Evolutionary conservation across 1,284 basidiomycete species (phyloP).

Genomic region (Boletellus deceptivus): DNA sequence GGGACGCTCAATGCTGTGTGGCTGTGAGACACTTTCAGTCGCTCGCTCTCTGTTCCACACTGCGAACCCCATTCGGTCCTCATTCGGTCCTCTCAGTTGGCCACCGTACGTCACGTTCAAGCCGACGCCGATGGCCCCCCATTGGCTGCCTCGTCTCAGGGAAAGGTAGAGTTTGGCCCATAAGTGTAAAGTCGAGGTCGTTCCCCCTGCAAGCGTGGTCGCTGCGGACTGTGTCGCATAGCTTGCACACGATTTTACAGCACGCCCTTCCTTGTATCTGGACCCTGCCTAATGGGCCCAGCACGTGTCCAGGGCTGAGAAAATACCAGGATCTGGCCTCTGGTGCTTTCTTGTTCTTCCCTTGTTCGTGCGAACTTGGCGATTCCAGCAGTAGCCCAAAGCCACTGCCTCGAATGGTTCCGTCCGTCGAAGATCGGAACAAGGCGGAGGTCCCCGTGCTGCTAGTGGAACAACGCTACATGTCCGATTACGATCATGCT

Average conservation of each 20-base stretch:
- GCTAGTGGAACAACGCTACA: background rate
- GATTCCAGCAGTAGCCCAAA: background rate
- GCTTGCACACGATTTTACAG: background rate
- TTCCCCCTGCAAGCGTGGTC: background rate
- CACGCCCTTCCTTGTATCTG: no score
- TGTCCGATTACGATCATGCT: conserved; percentile 2
- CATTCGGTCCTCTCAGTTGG: no score
- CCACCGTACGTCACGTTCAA: background rate
- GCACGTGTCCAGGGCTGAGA: conserved; percentile 1
- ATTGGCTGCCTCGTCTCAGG: background rate
- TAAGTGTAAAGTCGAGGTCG: background rate
- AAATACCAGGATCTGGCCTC: background rate
- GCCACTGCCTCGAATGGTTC: background rate
- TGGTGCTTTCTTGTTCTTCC: background rate
- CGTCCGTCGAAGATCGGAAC: conserved; percentile 1
- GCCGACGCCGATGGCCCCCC: background rate
- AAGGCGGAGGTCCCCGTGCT: conserved; percentile 16
- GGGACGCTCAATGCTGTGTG: no score
- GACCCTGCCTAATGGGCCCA: background rate
- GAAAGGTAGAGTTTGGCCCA: background rate
- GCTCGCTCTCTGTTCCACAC: no score
- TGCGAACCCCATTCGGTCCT: no score
- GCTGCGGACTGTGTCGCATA: background rate
- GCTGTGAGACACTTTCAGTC: no score
- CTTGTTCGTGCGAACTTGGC: conserved; percentile 6